A percentile compares a stretch with the other conserved stretches of the same genome.
These are phyloP conservation scores for Trichomonas tenax DNA, from an alignment of 208 protist genomes.

Conservation along the genomic window DNA sequence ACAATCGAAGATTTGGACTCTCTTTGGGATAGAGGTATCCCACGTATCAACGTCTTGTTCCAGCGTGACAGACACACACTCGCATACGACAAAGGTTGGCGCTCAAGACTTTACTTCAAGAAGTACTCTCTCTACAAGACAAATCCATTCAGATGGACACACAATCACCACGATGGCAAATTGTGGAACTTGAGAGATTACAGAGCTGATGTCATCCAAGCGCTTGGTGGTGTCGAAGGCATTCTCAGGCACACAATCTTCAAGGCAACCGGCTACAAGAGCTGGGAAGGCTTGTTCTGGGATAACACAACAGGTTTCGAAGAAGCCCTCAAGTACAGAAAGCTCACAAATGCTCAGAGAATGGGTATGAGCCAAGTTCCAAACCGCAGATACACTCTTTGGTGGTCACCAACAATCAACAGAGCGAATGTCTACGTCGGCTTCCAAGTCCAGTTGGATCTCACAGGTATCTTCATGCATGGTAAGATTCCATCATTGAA, in stretches of 20 bases:
- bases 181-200: slow-evolving; percentile 99
- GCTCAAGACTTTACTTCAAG: slow-evolving; percentile 93
- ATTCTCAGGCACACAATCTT: slow-evolving; percentile 99
- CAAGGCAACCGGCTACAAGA: slow-evolving; percentile 98
- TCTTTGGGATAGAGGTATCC: slow-evolving; percentile 97
- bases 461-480: slow-evolving; percentile 99
- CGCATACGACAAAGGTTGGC: slow-evolving; percentile 99
- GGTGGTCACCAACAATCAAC: slow-evolving; percentile 99
- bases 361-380: slow-evolving; percentile 99
- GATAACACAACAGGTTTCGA: slow-evolving; percentile 95
- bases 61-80: slow-evolving; percentile 92
- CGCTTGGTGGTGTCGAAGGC: slow-evolving; percentile 98
- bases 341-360: slow-evolving; percentile 99
- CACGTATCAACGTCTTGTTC: slow-evolving; percentile 99
- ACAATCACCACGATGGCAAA: slow-evolving; percentile 97
- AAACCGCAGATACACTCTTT: slow-evolving; percentile 99
- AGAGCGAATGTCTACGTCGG: slow-evolving; percentile 99
- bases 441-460: slow-evolving; percentile 99
- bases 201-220: slow-evolving; percentile 99
- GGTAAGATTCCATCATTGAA: slow-evolving; percentile 99
- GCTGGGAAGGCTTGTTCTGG: slow-evolving; percentile 99
- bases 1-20: slow-evolving; percentile 99
- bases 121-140: slow-evolving; percentile 86
- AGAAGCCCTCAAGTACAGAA: slow-evolving; percentile 98
- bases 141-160: slow-evolving; percentile 99